Conservation (phyloP, 371 early-diverging fungal species). For the Globomyces sp. region DNA sequence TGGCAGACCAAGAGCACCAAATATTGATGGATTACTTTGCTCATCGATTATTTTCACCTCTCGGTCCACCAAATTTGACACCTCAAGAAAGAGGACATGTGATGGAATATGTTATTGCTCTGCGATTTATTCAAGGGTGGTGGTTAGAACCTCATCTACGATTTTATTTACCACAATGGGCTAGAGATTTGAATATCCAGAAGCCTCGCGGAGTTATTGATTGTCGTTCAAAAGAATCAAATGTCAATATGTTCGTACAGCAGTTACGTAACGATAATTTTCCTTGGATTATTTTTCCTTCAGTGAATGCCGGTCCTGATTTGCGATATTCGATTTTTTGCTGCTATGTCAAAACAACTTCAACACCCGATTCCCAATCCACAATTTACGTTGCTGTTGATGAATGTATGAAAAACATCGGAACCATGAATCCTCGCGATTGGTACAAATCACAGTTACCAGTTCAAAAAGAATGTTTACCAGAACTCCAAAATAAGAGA, state of each 20-base stretch:
- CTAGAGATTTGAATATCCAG: constrained; percentile 16
- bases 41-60: constrained; percentile 20
- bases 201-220: constrained; percentile 28
- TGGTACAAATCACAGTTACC: constrained; percentile 16
- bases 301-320: constrained; percentile 31
- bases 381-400: constrained; percentile 18
- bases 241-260: constrained; percentile 22
- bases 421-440: constrained; percentile 21
- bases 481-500: constrained; percentile 13
- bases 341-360: constrained; percentile 29
- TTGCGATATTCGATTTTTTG: constrained; percentile 28
- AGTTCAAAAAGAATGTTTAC: constrained; percentile 17
- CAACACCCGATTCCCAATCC: constrained; percentile 23
- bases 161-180: constrained; percentile 26
- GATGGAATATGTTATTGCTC: constrained; percentile 29
- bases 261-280: constrained; percentile 22
- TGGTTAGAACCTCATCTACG: constrained; percentile 24
- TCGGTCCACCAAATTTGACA: constrained; percentile 17
- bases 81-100: constrained; percentile 26
- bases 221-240: constrained; percentile 20
- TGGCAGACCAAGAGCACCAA: constrained; percentile 14
- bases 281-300: constrained; percentile 24
- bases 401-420: constrained; percentile 19
- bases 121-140: constrained; percentile 33
- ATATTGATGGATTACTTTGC: constrained; percentile 30